Percentiles rank a stretch among this genome's conserved stretches.
These are phyloP conservation scores for Talaromyces piceae DNA, from an alignment of 2,329 filamentous ascomycete species.

Conservation along the genomic window DNA sequence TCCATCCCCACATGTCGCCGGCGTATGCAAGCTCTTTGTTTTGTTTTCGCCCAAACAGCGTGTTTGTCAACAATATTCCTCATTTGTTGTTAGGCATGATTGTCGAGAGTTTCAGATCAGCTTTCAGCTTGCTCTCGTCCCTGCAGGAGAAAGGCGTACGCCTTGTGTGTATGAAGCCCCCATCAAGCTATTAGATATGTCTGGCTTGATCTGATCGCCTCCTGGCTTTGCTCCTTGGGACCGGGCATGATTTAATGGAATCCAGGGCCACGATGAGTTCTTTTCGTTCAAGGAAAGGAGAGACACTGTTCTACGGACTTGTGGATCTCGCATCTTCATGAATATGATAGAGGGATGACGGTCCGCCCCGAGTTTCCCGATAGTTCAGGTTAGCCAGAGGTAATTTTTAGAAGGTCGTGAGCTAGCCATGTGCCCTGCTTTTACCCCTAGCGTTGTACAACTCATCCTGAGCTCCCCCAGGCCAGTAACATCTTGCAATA, in stretches of 20 bases:
- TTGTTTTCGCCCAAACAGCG: not conserved
- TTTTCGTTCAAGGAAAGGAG: not conserved
- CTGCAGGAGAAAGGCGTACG: not conserved
- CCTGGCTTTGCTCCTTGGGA: not conserved
- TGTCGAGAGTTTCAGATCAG: not conserved
- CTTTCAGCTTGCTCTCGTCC: not conserved
- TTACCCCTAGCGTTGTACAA: constrained; percentile 8
- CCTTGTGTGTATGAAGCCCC: not conserved
- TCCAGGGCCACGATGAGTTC: not conserved
- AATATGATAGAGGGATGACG: not conserved
- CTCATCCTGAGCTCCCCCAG: not conserved
- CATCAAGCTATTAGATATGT: not conserved
- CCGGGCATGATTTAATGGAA: not conserved
- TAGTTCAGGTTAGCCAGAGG: not conserved
- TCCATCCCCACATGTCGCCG: not conserved
- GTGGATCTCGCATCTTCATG: not conserved
- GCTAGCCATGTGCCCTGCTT: constrained; percentile 7
- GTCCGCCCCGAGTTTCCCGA: not conserved
- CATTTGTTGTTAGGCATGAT: not conserved
- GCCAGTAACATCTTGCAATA: not conserved
- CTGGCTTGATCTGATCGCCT: not conserved
- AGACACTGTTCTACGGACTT: not conserved
- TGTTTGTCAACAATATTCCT: not conserved
- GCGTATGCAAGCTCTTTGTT: not conserved
- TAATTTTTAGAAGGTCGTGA: not conserved